A percentile compares a stretch with the other conserved stretches of the same genome.
Evolutionary conservation across 441 rosid species (phyloP).

Genomic region (Biscutella auriculata): DNA sequence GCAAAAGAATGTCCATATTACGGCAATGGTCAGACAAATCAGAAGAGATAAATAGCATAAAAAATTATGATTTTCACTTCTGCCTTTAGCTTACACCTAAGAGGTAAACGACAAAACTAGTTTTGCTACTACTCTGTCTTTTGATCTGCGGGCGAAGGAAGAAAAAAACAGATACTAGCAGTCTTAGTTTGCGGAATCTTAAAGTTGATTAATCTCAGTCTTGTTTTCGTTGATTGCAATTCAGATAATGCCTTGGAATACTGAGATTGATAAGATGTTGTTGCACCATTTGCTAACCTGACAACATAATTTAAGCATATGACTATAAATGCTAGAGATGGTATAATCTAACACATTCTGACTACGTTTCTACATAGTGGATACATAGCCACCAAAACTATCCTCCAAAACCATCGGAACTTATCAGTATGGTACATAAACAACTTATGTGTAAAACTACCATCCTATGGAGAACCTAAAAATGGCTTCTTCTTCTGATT

Average conservation of each 20-base stretch:
- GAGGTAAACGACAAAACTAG: neutral
- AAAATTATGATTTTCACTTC: neutral
- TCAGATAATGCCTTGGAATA: neutral
- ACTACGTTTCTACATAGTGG: neutral
- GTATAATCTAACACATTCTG: neutral
- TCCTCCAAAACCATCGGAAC: neutral
- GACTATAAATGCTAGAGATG: too few relatives aligned
- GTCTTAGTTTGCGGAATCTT: neutral
- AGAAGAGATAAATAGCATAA: neutral
- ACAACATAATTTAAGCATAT: neutral
- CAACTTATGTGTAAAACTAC: neutral
- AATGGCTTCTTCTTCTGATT: neutral
- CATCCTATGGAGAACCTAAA: neutral
- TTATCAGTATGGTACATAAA: neutral
- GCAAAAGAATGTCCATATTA: neutral
- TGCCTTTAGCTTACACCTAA: neutral
- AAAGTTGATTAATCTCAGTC: neutral
- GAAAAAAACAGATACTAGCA: conserved; percentile 5
- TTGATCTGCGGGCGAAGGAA: neutral
- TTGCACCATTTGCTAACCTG: conserved; percentile 2
- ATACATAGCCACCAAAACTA: too few relatives aligned
- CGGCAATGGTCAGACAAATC: neutral
- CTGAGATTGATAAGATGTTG: neutral
- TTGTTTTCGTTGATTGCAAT: neutral
- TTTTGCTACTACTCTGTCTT: neutral